phyloP scores from a whole-genome alignment of 257 asterid species.

The Penstemon barbatus region DNA sequence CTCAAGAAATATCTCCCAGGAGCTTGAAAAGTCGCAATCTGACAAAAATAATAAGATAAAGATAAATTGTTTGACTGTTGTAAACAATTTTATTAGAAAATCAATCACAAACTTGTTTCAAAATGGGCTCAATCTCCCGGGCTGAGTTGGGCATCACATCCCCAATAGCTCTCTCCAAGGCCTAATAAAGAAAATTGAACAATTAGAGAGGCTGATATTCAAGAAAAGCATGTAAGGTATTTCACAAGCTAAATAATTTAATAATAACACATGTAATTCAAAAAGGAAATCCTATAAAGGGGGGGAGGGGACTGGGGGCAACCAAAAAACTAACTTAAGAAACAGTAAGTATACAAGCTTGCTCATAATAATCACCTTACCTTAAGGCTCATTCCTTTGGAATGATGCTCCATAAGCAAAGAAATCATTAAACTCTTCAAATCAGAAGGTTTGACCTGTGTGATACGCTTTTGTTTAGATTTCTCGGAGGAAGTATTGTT shows the following conservation, averaged over 20 bases:
- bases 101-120: slow-evolving; percentile 68
- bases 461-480: slow-evolving; percentile 40
- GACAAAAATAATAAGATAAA: slow-evolving; percentile 30
- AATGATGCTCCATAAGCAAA: slow-evolving; percentile 66
- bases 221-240: slow-evolving; percentile 22
- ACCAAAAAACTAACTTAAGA: neutral
- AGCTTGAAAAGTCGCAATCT: slow-evolving; percentile 78
- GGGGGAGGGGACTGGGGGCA: neutral
- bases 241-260: slow-evolving; percentile 5
- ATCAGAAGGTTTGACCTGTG: slow-evolving; percentile 54
- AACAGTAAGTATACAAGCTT: slow-evolving; percentile 23
- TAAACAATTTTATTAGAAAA: slow-evolving; percentile 17
- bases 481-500: slow-evolving; percentile 47
- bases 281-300: neutral
- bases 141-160: slow-evolving; percentile 67
- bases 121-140: slow-evolving; percentile 72
- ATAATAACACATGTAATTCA: too few species aligned
- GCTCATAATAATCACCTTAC: slow-evolving; percentile 42
- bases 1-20: slow-evolving; percentile 87
- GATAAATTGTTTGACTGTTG: slow-evolving; percentile 15
- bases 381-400: slow-evolving; percentile 84
- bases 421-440: slow-evolving; percentile 67
- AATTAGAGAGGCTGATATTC: slow-evolving; percentile 9
- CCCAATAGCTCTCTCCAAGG: slow-evolving; percentile 89
- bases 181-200: slow-evolving; percentile 44